Evolutionary conservation across 139 green algal genomes (phyloP).

Genomic region (Micractinium conductrix): DNA sequence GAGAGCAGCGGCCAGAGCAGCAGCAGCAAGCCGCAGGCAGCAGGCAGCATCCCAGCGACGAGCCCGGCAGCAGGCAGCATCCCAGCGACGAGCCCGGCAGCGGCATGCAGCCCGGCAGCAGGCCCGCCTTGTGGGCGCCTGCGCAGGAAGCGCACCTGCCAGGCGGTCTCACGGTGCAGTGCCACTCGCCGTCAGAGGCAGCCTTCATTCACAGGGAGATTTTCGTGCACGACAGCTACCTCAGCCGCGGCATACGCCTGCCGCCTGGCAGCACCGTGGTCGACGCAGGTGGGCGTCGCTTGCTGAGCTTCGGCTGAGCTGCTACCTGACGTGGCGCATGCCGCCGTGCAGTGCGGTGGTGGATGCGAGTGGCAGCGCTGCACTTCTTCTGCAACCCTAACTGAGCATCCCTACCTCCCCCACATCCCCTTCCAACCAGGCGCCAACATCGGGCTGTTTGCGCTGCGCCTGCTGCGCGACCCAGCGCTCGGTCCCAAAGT

Average conservation of each 20-base stretch:
- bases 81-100: neutral
- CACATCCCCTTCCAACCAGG: neutral
- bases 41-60: too few species aligned
- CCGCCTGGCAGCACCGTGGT: conserved; percentile 25
- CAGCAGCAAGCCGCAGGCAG: too few species aligned
- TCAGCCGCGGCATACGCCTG: conserved; percentile 22
- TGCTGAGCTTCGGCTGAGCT: too few species aligned
- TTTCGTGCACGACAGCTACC: conserved; percentile 37
- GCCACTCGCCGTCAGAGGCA: conserved; percentile 6
- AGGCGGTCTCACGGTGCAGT: conserved; percentile 10
- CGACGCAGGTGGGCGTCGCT: conserved; percentile 12
- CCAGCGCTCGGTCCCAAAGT: neutral
- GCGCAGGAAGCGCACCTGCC: conserved; percentile 8
- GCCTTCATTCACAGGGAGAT: conserved; percentile 28
- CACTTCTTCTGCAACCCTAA: neutral
- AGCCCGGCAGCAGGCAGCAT: neutral
- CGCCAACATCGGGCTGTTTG: conserved; percentile 54
- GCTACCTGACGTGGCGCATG: neutral
- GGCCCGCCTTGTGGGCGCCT: neutral
- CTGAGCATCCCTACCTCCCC: neutral
- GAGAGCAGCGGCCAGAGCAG: neutral
- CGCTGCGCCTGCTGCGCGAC: conserved; percentile 34
- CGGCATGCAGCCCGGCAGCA: neutral
- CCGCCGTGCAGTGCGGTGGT: neutral
- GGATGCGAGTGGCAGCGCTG: too few species aligned